Conservation (phyloP, 2,329 filamentous ascomycete species). For the Apiospora sp. region DNA sequence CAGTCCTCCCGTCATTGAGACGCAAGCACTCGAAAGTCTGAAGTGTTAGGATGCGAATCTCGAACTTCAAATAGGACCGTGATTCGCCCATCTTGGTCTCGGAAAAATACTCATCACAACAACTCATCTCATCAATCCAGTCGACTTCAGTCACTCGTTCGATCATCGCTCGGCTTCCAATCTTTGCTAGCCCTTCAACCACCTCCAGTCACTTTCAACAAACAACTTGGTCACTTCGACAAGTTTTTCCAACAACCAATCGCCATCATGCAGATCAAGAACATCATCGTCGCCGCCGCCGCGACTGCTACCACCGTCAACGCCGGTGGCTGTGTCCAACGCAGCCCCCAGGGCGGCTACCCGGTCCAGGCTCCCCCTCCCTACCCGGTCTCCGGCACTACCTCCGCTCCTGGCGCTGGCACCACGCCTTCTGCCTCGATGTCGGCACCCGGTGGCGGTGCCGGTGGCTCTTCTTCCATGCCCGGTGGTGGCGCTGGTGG, state of each 20-base stretch:
- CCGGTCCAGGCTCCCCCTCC: not conserved
- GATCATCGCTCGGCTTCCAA: not conserved
- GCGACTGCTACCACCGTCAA: not conserved
- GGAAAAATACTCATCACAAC: not conserved
- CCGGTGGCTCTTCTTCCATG: not conserved
- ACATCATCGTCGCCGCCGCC: not conserved
- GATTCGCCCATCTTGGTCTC: not conserved
- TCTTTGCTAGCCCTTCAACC: not conserved
- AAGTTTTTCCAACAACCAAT: not conserved
- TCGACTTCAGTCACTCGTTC: slow-evolving; percentile 10
- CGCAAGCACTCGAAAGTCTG: not conserved
- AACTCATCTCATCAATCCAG: not conserved
- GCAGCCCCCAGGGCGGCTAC: not conserved
- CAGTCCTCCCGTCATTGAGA: slow-evolving; percentile 11
- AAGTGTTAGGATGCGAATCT: not conserved
- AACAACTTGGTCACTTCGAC: not conserved
- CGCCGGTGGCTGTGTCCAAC: not conserved
- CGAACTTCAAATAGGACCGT: not conserved
- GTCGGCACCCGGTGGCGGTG: not conserved
- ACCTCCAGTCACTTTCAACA: not conserved
- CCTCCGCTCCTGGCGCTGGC: not conserved
- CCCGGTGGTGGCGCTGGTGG: not conserved
- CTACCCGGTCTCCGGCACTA: not conserved
- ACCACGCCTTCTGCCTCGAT: not conserved
- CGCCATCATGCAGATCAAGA: slow-evolving; percentile 10